Percentiles rank a stretch among this genome's conserved stretches.
These are phyloP conservation scores for Aspergillus candidus DNA, from an alignment of 2,329 filamentous ascomycete species.

Conservation along the genomic window DNA sequence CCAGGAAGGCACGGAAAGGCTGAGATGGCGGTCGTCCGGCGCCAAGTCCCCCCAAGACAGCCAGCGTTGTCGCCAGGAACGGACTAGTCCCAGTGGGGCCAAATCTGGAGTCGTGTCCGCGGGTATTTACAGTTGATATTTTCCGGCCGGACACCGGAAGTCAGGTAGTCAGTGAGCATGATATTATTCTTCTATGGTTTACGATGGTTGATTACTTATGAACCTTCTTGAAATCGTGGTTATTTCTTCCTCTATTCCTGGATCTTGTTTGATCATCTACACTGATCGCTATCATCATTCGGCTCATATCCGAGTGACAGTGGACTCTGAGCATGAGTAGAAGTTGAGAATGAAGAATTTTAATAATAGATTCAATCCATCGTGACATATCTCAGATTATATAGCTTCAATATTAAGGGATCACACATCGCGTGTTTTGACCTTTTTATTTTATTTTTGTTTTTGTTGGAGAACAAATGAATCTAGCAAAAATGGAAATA, in stretches of 20 bases:
- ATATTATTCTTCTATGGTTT: no score
- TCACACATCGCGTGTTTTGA: neutral
- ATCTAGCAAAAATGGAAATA: neutral
- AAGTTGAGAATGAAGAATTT: no score
- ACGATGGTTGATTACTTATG: no score
- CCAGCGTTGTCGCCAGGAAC: slow-evolving; percentile 22
- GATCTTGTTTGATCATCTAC: no score
- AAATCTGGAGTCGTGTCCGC: slow-evolving; percentile 21
- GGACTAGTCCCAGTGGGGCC: slow-evolving; percentile 20
- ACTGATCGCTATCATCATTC: no score
- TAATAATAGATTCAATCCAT: no score
- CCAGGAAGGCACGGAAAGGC: slow-evolving; percentile 20
- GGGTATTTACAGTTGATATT: slow-evolving; percentile 25
- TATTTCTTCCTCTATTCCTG: no score
- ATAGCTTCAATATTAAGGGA: no score
- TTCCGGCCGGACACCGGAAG: slow-evolving; percentile 16
- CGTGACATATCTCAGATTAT: no score
- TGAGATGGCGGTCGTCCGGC: slow-evolving; percentile 21
- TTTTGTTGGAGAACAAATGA: neutral
- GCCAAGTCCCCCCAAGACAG: slow-evolving; percentile 17
- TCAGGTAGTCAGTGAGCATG: slow-evolving; percentile 7
- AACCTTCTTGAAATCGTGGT: no score
- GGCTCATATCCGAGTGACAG: no score
- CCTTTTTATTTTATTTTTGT: neutral
- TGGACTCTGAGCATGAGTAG: no score